Percentiles rank a stretch among this genome's conserved stretches.
Conservation (phyloP, 345 rosid species). For the Ricinus communis region DNA sequence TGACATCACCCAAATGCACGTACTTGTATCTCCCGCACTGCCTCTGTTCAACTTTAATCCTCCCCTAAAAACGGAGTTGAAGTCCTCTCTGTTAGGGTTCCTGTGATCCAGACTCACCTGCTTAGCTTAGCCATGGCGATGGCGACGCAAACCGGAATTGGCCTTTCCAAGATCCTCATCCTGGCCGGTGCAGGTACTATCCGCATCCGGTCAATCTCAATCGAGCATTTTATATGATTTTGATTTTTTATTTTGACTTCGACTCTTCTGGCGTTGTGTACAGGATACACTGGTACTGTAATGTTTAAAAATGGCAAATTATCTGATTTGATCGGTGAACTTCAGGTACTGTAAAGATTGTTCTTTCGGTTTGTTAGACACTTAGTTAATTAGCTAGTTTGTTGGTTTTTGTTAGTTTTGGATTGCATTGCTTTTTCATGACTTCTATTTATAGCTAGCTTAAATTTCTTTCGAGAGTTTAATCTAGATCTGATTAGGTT, state of each 20-base stretch:
- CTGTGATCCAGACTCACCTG: no score
- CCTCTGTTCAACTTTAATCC: no score
- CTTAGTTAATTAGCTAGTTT: neutral
- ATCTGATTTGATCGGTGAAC: conserved; percentile 69
- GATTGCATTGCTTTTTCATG: no score
- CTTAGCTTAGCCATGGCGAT: conserved; percentile 50
- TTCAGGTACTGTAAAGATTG: conserved; percentile 49
- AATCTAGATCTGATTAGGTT: no score
- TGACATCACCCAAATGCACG: no score
- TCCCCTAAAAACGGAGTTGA: no score
- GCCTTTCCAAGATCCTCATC: conserved; percentile 66
- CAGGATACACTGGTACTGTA: conserved; percentile 82
- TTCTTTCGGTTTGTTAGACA: neutral
- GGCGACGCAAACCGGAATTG: conserved; percentile 80
- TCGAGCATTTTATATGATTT: neutral
- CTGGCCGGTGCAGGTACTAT: conserved; percentile 78
- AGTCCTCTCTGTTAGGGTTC: no score
- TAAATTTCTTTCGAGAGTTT: no score
- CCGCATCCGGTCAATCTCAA: neutral
- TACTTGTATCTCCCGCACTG: no score
- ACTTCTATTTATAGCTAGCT: neutral
- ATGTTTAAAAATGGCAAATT: conserved; percentile 78
- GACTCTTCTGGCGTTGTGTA: neutral
- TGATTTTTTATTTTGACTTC: neutral
- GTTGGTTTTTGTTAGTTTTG: neutral